Evolutionary conservation across 2,329 filamentous ascomycete genomes (phyloP).

Genomic region (Colletotrichum chrysophilum): DNA sequence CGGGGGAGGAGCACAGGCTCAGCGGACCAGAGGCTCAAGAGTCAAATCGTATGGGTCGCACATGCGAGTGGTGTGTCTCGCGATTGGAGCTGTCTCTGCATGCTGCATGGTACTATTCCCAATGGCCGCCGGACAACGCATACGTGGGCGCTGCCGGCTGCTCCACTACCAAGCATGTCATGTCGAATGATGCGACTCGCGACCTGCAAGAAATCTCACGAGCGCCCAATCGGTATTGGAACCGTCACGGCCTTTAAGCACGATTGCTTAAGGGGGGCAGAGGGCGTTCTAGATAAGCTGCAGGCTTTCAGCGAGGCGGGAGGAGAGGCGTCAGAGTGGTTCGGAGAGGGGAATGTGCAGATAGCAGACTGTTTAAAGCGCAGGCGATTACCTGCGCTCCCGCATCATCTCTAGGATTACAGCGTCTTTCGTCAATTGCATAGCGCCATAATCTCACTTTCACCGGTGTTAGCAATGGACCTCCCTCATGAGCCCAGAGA

Average conservation of each 20-base stretch:
- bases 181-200: not conserved
- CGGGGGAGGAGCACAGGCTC: not conserved
- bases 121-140: slow-evolving; percentile 1
- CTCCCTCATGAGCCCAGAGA: not conserved
- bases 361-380: not conserved
- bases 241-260: not conserved
- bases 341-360: not conserved
- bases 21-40: not conserved
- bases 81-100: not conserved
- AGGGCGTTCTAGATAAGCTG: not conserved
- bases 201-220: not conserved
- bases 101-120: not conserved
- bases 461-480: not conserved
- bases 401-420: not conserved
- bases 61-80: not conserved
- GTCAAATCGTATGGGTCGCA: not conserved
- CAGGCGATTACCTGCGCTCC: not conserved
- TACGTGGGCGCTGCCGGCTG: not conserved
- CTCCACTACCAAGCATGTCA: not conserved
- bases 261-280: not conserved
- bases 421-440: no score
- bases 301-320: not conserved
- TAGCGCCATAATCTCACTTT: not conserved
- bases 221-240: not conserved
- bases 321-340: not conserved